phyloP scores from a whole-genome alignment of 1,139 yeast genomes.

The Taphrina deformans region DNA sequence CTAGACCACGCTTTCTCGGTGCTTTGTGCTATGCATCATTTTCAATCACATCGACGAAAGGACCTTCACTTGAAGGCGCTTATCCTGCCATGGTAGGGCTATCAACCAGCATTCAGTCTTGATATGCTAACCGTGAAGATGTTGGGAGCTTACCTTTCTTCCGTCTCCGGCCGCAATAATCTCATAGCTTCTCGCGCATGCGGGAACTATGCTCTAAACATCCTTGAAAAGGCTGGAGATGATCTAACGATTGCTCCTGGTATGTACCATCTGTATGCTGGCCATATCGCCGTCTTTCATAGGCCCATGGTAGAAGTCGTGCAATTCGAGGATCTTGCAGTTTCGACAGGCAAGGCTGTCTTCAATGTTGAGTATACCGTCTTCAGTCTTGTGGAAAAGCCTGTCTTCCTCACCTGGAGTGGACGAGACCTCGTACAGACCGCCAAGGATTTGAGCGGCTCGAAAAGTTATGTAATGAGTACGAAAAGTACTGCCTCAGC shows the following conservation, averaged over 20 bases:
- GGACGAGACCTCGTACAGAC: conserved; percentile 5
- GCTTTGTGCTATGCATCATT: conserved; percentile 7
- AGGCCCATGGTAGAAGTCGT: conserved; percentile 6
- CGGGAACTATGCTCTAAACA: not conserved
- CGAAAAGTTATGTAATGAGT: not conserved
- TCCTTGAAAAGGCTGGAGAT: not conserved
- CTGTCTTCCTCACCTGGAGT: conserved; percentile 12
- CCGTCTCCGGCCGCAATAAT: not conserved
- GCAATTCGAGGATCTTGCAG: conserved; percentile 1
- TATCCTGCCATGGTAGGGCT: conserved; percentile 13
- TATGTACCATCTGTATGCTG: conserved; percentile 17
- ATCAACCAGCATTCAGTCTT: not conserved
- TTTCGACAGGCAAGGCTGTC: conserved; percentile 1
- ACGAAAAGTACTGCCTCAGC: conserved; percentile 1
- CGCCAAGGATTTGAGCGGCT: not conserved
- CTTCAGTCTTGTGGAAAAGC: conserved; percentile 7
- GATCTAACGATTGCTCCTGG: conserved; percentile 12
- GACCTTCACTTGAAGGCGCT: conserved; percentile 8
- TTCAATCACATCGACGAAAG: not conserved
- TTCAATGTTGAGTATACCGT: conserved; percentile 9
- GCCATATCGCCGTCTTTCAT: conserved; percentile 20
- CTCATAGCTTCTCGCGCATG: not conserved
- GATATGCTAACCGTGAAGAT: conserved; percentile 1
- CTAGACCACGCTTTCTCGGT: not conserved
- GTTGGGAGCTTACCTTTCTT: conserved; percentile 10